Percentiles rank a stretch among this genome's conserved stretches.
Conservation (phyloP, 768 basidiomycete species). For the Termitomyces heimii region DNA sequence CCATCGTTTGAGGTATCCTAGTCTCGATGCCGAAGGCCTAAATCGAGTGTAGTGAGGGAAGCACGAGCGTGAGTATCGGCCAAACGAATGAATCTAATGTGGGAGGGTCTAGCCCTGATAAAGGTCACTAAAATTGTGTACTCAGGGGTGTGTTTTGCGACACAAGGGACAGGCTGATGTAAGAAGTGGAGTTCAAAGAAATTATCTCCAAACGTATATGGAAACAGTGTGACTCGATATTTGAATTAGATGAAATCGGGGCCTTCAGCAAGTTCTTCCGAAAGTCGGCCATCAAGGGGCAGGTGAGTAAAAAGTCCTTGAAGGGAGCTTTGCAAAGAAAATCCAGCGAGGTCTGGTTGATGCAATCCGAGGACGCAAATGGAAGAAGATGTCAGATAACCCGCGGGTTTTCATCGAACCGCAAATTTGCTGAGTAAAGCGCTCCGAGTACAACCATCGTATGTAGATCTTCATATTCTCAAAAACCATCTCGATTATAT, state of each 20-base stretch:
- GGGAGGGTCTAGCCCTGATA: background rate
- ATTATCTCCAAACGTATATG: background rate
- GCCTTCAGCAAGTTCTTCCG: background rate
- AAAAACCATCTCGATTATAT: background rate
- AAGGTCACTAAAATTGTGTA: background rate
- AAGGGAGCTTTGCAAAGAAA: background rate
- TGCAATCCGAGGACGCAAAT: background rate
- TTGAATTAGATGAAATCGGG: background rate
- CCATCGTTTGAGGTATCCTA: background rate
- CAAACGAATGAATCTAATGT: background rate
- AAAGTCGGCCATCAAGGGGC: background rate
- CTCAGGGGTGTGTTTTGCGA: background rate
- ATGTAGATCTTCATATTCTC: background rate
- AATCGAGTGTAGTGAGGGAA: background rate
- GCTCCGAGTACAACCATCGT: background rate
- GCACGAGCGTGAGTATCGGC: background rate
- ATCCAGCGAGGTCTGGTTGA: background rate
- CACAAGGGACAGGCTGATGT: background rate
- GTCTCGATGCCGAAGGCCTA: background rate
- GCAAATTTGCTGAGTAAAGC: background rate
- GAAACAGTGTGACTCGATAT: background rate
- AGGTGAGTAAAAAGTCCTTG: background rate
- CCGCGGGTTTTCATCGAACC: background rate
- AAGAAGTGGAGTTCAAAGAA: background rate
- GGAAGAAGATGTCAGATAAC: background rate